phyloP scores from a whole-genome alignment of 208 protist species.

The Naegleria fowleri region DNA sequence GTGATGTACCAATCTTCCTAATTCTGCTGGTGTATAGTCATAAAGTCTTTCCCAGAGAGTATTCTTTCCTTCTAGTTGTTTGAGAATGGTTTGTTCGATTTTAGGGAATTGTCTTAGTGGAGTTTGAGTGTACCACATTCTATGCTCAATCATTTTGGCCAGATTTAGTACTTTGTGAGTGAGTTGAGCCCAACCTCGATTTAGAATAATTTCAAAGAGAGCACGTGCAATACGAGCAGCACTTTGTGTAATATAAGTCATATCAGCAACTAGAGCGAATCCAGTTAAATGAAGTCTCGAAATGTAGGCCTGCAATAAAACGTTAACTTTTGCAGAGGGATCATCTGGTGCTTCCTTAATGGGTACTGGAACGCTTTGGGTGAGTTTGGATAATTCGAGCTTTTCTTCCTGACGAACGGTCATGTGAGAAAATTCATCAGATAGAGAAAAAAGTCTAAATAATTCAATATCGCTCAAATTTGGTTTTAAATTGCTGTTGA shows the following conservation, averaged over 20 bases:
- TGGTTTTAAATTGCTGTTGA: constrained; percentile 86
- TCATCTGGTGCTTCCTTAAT: constrained; percentile 92
- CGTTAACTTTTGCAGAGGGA: constrained; percentile 93
- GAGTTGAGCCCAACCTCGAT: constrained; percentile 89
- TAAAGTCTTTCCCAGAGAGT: constrained; percentile 90
- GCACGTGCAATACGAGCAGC: constrained; percentile 78
- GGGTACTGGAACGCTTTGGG: constrained; percentile 93
- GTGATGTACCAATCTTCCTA: constrained; percentile 79
- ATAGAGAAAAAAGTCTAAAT: constrained; percentile 89
- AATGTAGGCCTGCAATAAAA: constrained; percentile 98
- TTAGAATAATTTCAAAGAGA: constrained; percentile 90
- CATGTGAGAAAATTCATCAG: constrained; percentile 95
- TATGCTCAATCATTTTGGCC: constrained; percentile 89
- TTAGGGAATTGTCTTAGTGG: constrained; percentile 77
- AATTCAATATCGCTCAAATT: constrained; percentile 94
- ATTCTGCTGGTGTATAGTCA: constrained; percentile 77
- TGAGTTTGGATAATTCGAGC: constrained; percentile 86
- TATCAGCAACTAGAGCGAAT: constrained; percentile 95
- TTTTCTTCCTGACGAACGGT: constrained; percentile 95
- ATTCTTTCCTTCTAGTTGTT: constrained; percentile 85
- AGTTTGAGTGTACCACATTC: constrained; percentile 92
- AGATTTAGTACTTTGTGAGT: constrained; percentile 76
- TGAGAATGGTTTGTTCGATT: constrained; percentile 79
- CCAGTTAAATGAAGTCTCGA: constrained; percentile 90
- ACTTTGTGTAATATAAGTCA: constrained; percentile 98